Conservation (phyloP, 2,329 filamentous ascomycete genomes). For the Penicillium sclerotigenum region DNA sequence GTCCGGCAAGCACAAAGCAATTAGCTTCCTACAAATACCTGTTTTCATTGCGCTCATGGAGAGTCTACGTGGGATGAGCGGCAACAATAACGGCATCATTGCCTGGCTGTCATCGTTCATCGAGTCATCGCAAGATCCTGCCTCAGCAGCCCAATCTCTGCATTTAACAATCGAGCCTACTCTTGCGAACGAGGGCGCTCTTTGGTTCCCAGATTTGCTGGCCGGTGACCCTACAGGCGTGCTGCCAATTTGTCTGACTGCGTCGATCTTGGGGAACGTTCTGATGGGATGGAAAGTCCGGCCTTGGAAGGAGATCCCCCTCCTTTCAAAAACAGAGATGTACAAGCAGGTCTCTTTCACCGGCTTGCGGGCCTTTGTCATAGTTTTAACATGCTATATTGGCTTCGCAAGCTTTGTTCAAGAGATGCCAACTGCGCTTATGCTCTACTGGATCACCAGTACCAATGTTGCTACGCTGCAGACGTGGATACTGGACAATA, state of each 20-base stretch:
- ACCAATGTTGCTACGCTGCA: conserved; percentile 44
- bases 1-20: conserved; percentile 31
- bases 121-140: conserved; percentile 12
- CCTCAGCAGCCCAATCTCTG: conserved; percentile 20
- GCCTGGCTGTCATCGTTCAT: conserved; percentile 35
- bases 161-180: conserved; percentile 45
- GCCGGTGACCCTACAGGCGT: conserved; percentile 50
- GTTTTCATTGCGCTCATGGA: conserved; percentile 50
- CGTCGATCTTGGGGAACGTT: conserved; percentile 50
- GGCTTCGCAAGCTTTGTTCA: conserved; percentile 31
- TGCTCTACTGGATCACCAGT: conserved; percentile 52
- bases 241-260: conserved; percentile 50
- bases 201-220: conserved; percentile 60
- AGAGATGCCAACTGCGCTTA: conserved; percentile 45
- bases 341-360: conserved; percentile 22
- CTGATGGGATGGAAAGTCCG: conserved; percentile 29
- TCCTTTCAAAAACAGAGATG: conserved; percentile 29
- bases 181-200: conserved; percentile 55
- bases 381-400: conserved; percentile 41
- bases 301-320: conserved; percentile 20
- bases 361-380: conserved; percentile 31
- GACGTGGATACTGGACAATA: conserved; percentile 37
- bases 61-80: conserved; percentile 48
- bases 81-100: conserved; percentile 41
- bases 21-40: conserved; percentile 43